These are phyloP conservation scores for Leccinum ponderosum DNA, from an alignment of 1,284 basidiomycete species.

Conservation along the genomic window DNA sequence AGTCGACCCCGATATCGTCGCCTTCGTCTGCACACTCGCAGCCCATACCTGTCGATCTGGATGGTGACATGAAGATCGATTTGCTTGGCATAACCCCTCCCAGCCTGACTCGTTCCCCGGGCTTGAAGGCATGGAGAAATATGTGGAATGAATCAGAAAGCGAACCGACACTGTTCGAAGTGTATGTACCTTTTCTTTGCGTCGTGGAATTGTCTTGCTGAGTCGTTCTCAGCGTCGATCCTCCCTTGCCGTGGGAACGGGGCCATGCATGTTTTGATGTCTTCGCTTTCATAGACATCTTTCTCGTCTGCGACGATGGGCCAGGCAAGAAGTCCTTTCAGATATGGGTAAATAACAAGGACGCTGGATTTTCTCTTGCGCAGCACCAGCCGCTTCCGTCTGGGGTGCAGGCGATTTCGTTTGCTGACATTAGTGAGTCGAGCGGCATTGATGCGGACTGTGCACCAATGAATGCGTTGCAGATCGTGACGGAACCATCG, in stretches of 20 bases:
- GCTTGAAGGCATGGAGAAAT: conserved; percentile 75
- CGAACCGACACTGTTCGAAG: conserved; percentile 53
- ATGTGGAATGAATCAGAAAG: conserved; percentile 63
- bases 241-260: conserved; percentile 44
- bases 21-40: conserved; percentile 74
- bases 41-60: conserved; percentile 84
- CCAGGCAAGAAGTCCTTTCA: conserved; percentile 68
- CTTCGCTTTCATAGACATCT: conserved; percentile 62
- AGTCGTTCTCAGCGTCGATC: conserved; percentile 47
- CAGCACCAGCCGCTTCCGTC: conserved; percentile 71
- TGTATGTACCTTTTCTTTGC: conserved; percentile 43
- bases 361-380: conserved; percentile 71
- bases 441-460: too few species aligned
- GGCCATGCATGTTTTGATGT: neutral
- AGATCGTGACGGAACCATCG: conserved; percentile 97
- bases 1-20: conserved; percentile 45
- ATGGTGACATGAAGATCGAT: conserved; percentile 89
- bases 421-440: conserved; percentile 86
- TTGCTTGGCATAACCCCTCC: conserved; percentile 69
- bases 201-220: conserved; percentile 2
- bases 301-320: conserved; percentile 81
- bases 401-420: conserved; percentile 80
- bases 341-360: conserved; percentile 89
- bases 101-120: conserved; percentile 30
- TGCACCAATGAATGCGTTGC: neutral